These are phyloP conservation scores for Cyclotella atomus DNA, from an alignment of 108 stramenopile species.

Conservation along the genomic window DNA sequence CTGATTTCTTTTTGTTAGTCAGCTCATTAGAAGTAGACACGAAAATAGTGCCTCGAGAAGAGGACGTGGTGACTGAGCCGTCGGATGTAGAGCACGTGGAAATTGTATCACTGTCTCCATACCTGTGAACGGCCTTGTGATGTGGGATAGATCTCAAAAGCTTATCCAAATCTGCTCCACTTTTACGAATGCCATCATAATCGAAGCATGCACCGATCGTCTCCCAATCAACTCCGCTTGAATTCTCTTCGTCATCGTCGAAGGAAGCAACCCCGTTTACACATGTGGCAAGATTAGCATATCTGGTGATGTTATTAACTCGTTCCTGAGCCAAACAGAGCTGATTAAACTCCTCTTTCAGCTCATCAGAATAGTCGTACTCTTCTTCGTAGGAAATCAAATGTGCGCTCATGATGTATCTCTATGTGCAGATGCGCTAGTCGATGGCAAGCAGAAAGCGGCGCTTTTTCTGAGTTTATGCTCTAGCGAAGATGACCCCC, in stretches of 20 bases:
- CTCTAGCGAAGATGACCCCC: no score
- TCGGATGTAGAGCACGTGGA: not conserved
- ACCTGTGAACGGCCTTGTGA: not conserved
- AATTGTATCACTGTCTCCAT: not conserved
- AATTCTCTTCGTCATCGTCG: not conserved
- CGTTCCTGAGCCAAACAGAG: not conserved
- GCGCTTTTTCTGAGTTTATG: no score
- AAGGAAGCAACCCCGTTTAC: no score
- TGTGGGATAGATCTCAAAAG: not conserved
- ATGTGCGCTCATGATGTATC: not conserved
- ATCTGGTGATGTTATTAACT: no score
- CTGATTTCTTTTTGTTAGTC: not conserved
- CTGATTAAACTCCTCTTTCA: not conserved
- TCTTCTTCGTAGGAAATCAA: not conserved
- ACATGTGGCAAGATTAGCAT: no score
- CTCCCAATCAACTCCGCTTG: not conserved
- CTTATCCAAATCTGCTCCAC: not conserved
- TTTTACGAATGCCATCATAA: not conserved
- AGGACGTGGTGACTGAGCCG: not conserved
- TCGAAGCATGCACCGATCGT: not conserved
- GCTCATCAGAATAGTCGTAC: not conserved
- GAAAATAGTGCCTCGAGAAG: not conserved
- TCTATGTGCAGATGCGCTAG: no score
- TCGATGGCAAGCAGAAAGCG: no score
- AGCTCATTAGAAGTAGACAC: not conserved